phyloP scores from a whole-genome alignment of 495 filamentous ascomycete genomes.

The Aspergillus nidulans region DNA sequence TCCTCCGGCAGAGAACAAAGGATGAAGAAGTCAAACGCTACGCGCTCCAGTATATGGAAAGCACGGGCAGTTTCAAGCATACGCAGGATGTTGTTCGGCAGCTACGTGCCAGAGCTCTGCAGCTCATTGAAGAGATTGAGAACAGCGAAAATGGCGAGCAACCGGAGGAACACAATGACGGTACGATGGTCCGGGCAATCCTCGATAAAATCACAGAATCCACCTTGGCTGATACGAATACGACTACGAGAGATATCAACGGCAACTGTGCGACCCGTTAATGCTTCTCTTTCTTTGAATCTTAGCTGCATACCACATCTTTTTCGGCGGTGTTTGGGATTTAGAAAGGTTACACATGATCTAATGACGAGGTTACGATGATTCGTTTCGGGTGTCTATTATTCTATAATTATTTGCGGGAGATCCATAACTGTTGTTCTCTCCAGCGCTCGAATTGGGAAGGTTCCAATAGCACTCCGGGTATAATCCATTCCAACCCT shows the following conservation, averaged over 20 bases:
- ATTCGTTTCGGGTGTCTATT: neutral
- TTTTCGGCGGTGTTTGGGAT: neutral
- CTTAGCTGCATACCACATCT: neutral
- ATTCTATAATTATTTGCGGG: neutral
- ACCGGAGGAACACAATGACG: constrained; percentile 30
- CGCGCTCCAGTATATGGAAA: constrained; percentile 88
- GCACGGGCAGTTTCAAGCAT: constrained; percentile 84
- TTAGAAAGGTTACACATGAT: neutral
- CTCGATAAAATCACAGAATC: constrained; percentile 44
- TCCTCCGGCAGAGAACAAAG: constrained; percentile 81
- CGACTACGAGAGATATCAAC: constrained; percentile 22
- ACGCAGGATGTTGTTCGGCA: constrained; percentile 65
- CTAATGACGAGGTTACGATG: constrained; percentile 2
- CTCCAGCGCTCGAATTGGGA: neutral
- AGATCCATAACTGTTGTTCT: neutral
- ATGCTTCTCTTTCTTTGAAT: neutral
- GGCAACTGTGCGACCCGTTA: constrained; percentile 8
- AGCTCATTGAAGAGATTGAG: constrained; percentile 66
- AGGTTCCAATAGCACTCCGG: neutral
- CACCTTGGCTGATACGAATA: constrained; percentile 13
- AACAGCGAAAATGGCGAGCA: constrained; percentile 34
- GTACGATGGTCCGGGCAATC: constrained; percentile 38
- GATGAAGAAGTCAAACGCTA: constrained; percentile 88
- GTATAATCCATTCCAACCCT: neutral
- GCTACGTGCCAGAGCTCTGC: constrained; percentile 60